phyloP scores from a whole-genome alignment of 257 asterid genomes.

The Mitragyna speciosa region DNA sequence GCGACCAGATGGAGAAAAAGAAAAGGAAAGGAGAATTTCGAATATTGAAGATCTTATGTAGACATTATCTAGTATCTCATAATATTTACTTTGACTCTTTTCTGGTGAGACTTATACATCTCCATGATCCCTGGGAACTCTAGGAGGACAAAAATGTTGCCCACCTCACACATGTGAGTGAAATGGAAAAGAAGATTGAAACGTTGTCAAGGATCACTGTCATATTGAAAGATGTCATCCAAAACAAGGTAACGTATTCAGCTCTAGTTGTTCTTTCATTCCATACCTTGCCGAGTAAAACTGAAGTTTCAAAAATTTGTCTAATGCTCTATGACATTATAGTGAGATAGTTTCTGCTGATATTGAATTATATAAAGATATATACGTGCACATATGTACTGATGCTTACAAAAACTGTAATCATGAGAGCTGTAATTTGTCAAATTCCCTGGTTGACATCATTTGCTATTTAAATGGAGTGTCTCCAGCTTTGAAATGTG shows the following conservation, averaged over 20 bases:
- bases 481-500: neutral
- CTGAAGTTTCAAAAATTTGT: neutral
- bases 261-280: conserved; percentile 13
- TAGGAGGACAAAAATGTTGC: conserved; percentile 97
- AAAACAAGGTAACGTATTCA: conserved; percentile 66
- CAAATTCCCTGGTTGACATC: neutral
- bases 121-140: conserved; percentile 17
- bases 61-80: neutral
- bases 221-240: conserved; percentile 91
- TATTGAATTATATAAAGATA: neutral
- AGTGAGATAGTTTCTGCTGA: neutral
- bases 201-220: conserved; percentile 83
- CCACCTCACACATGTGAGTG: conserved; percentile 88
- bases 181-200: conserved; percentile 93
- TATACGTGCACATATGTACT: too few relatives aligned
- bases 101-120: conserved; percentile 18
- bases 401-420: neutral
- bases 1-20: too few relatives aligned
- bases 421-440: neutral
- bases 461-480: neutral
- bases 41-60: neutral
- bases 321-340: neutral
- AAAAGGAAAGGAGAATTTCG: too few relatives aligned
- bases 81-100: neutral
- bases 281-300: neutral